phyloP scores from a whole-genome alignment of 2,329 filamentous ascomycete genomes.

The Chrysoporthe puriensis region DNA sequence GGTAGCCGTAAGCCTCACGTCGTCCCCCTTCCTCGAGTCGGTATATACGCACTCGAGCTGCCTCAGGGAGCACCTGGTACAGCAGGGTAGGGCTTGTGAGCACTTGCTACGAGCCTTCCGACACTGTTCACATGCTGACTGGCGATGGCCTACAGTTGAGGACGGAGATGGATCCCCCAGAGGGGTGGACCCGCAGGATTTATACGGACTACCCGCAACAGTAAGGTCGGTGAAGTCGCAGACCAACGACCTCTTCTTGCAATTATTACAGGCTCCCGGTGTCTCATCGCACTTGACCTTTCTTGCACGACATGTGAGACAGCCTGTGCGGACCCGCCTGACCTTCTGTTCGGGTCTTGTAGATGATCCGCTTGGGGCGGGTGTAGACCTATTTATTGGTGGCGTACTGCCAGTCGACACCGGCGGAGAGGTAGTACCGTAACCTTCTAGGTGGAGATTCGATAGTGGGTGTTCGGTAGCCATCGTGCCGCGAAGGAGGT shows the following conservation, averaged over 20 bases:
- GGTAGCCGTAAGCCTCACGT: neutral
- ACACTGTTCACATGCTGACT: slow-evolving; percentile 10
- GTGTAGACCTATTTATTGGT: neutral
- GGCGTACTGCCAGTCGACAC: neutral
- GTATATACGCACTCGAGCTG: slow-evolving; percentile 9
- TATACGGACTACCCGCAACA: neutral
- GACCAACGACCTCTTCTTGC: neutral
- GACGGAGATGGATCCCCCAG: neutral
- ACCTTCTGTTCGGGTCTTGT: neutral
- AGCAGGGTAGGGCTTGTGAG: neutral
- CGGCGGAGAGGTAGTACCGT: neutral
- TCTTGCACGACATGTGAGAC: slow-evolving; percentile 21
- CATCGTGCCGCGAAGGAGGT: neutral
- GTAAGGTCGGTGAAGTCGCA: slow-evolving; percentile 13
- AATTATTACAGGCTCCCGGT: slow-evolving; percentile 23
- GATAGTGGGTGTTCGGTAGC: slow-evolving; percentile 5
- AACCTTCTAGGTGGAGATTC: neutral
- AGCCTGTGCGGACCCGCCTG: slow-evolving; percentile 16
- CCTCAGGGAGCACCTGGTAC: slow-evolving; percentile 1
- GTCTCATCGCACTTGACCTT: slow-evolving; percentile 21
- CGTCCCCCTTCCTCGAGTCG: neutral
- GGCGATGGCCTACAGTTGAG: neutral
- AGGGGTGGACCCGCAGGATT: neutral
- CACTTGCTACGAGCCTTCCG: slow-evolving; percentile 13
- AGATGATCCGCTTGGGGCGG: slow-evolving; percentile 1